Evolutionary conservation across 208 protist species (phyloP).

Genomic region (Strigomonas galati): DNA sequence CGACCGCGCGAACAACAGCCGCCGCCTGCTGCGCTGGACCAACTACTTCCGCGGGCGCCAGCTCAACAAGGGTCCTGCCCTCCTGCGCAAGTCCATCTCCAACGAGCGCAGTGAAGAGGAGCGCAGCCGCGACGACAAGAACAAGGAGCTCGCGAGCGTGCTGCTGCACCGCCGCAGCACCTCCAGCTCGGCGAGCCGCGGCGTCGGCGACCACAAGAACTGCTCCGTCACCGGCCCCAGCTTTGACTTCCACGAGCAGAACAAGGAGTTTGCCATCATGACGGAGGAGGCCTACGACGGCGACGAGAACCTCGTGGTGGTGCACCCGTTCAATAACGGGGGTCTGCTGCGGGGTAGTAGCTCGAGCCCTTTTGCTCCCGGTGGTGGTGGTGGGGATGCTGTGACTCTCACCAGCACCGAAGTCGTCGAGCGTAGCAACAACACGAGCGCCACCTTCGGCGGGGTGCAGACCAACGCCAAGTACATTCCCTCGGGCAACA

Average conservation of each 20-base stretch:
- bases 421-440: no score
- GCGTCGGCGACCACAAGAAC: not conserved
- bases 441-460: no score
- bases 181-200: not conserved
- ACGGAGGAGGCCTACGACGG: not conserved
- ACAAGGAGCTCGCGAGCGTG: not conserved
- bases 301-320: not conserved
- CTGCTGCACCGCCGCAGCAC: not conserved
- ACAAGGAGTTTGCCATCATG: not conserved
- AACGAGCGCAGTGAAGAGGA: no score
- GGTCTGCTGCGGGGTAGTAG: no score
- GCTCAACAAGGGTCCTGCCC: not conserved
- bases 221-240: not conserved
- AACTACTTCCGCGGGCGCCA: constrained; percentile 41
- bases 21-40: constrained; percentile 47
- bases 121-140: no score
- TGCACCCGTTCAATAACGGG: not conserved
- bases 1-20: constrained; percentile 30
- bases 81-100: no score
- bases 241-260: not conserved
- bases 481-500: not conserved
- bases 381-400: no score
- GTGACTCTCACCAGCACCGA: no score
- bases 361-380: no score
- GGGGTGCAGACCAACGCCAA: no score